Evolutionary conservation across 2,329 filamentous ascomycete genomes (phyloP), one percentile per base, ranked within the genome.

Genomic region (Ophiocordyceps camponoti-floridani): DNA sequence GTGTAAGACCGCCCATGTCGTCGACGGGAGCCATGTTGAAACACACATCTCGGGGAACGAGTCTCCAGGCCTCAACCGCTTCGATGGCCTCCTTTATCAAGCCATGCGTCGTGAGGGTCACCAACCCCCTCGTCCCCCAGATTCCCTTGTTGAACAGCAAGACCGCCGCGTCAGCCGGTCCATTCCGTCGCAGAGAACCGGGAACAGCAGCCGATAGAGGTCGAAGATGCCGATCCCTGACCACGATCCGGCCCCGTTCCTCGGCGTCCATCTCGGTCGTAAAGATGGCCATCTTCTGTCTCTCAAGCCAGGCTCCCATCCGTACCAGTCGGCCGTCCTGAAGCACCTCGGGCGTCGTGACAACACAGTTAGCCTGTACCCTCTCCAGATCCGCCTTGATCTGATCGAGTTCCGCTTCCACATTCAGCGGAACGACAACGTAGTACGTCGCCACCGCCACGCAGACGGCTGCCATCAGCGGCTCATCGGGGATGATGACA

Each of bases 1-100:
- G 60, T 28, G 75, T 60, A 8, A 75, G 58, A 12, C 72, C 72
- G 40, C 72, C 72, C 47, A 44, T 28, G 18, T 47, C 43, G 23
- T 43, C 40, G 23, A 45, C 30, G 7, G 42, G 33, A n/a, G 44
- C 42, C 45, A 48, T 44, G 41, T 38, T 45, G 13, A 48, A 18
- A 12, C 47, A 45, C 1, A 18, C 37, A n/a, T 48, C 47, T 8
- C 33, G 40, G 3, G 45, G 37, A 2, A 30, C 33, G 12, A 48
- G 28, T 7, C 40, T 19, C 43, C 47, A 48, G 4, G 45, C 27
- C 30, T 44, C 45, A 6, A 40, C 42, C 2, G 42, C 16, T 8
- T 41, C n/a, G 12, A 45, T 44, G 14, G 43, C 45, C 30, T 48
- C 43, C 3, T 19, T 23, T 2, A 48, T 12, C 12, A 48, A 30